Evolutionary conservation across 2,329 filamentous ascomycete species (phyloP), one percentile per base, ranked within the genome.

Genomic region (Beauveria brongniartii): DNA sequence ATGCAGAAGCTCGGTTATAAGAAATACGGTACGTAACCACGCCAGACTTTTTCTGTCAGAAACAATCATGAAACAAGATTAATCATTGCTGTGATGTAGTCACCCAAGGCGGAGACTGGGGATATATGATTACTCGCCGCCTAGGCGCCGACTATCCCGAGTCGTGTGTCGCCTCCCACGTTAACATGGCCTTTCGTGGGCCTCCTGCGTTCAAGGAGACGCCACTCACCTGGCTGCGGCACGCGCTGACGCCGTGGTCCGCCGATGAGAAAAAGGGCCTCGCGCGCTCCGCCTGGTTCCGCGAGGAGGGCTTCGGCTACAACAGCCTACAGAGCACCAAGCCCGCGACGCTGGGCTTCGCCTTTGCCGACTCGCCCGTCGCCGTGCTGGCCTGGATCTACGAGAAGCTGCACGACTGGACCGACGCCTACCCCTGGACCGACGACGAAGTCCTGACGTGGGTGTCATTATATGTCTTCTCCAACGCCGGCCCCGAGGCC

Each of bases 371-470:
- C 69, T 85, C 80, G 24, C 89, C 89, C 0, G 80, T 88, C 0
- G 87, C 81, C 0, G 74, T 90, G 5, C 76, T 91, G 1, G 83
- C 87, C 0, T 92, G 89, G 89, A 85, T 91, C 54, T 87, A 87
- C 65, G 89, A 92, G 72, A 92, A 91, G 71, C 73, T 92, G 56
- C 83, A 88, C 67, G 85, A 88, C 67, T 92, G 89, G 89, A 84
- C 85, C 0, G 88, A 91, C 68, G 66, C 65, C 1, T 90, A 90
- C 69, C 75, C 82, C 0, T 91, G 87, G 88, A 86, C 83, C 0
- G 84, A 89, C 65, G 87, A 91, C 59, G 88, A 91, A 74, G 79
- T 91, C 16, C 75, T 89, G 40, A 89, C 85, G 0, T 91, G 88
- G 88, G 73, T 91, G 1, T 82, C 78, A 60, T 80, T 91, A 48